Conservation (phyloP, 2,329 filamentous ascomycete species). For the Coniosporium tulheliwenetii region DNA sequence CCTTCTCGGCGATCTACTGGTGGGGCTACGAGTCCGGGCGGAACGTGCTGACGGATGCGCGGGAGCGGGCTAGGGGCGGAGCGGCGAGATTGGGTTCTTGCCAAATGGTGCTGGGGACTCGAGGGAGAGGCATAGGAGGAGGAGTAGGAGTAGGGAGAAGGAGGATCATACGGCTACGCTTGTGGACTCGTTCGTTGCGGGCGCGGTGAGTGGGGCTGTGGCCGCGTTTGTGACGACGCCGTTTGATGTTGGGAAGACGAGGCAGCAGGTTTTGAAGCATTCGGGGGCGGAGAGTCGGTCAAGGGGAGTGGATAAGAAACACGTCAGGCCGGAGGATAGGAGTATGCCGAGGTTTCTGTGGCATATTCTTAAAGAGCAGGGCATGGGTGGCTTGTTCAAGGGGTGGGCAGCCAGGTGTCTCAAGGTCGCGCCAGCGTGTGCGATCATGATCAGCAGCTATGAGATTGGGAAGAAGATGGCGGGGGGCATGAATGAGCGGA, state of each 20-base stretch:
- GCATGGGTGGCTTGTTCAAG: conserved; percentile 64
- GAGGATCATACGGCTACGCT: conserved; percentile 67
- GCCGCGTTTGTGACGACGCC: conserved; percentile 84
- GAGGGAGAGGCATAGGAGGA: conserved; percentile 9
- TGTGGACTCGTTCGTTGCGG: conserved; percentile 76
- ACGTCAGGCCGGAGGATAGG: conserved; percentile 49
- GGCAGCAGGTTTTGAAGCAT: conserved; percentile 71
- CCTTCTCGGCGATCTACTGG: conserved; percentile 96
- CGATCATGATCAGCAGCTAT: conserved; percentile 98
- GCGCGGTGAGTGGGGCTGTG: conserved; percentile 66
- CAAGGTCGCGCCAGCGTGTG: conserved; percentile 90
- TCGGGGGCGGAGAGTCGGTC: conserved; percentile 18
- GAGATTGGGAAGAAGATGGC: conserved; percentile 90
- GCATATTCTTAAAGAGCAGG: conserved; percentile 83
- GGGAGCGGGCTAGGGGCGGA: conserved; percentile 29
- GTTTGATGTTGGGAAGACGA: conserved; percentile 94
- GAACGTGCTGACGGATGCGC: conserved; percentile 51
- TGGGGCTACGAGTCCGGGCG: conserved; percentile 87
- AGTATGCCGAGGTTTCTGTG: conserved; percentile 71
- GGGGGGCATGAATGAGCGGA: conserved; percentile 52
- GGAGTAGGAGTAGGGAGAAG: conserved; percentile 40
- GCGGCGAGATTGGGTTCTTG: neutral
- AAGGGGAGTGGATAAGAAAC: conserved; percentile 25
- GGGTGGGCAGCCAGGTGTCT: conserved; percentile 85
- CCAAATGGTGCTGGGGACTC: conserved; percentile 6